Conservation (phyloP, 2,329 filamentous ascomycete genomes). For the Fusarium setosum region DNA sequence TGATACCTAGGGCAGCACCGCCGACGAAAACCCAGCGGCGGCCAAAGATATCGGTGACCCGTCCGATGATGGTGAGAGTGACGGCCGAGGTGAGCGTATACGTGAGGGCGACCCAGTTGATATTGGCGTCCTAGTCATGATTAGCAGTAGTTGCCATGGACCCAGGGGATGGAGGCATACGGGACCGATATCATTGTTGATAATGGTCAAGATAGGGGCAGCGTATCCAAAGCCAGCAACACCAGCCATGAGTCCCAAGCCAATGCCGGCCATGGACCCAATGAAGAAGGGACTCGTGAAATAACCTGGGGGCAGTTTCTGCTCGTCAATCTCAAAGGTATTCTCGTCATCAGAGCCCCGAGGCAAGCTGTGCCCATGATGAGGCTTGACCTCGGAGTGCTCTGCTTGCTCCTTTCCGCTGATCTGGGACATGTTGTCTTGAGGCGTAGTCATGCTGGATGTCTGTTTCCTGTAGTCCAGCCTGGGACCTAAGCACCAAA, state of each 20-base stretch:
- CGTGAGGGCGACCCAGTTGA: conserved; percentile 45
- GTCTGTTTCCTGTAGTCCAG: no score
- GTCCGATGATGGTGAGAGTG: conserved; percentile 41
- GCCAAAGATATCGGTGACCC: conserved; percentile 44
- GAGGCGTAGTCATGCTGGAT: neutral
- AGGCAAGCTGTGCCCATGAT: neutral
- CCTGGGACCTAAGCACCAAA: no score
- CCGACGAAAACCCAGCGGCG: conserved; percentile 44
- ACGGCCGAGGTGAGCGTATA: conserved; percentile 46
- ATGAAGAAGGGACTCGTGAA: conserved; percentile 43
- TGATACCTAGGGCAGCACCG: conserved; percentile 46
- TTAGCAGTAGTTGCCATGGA: neutral
- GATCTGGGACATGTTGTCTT: conserved; percentile 9
- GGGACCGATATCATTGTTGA: conserved; percentile 35
- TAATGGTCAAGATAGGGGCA: conserved; percentile 33
- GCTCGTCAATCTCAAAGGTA: conserved; percentile 32
- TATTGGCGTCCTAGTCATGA: conserved; percentile 33
- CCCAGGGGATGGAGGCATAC: conserved; percentile 1
- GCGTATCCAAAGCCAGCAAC: conserved; percentile 44
- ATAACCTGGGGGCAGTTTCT: conserved; percentile 37
- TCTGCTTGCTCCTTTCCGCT: conserved; percentile 17
- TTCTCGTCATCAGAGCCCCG: conserved; percentile 21
- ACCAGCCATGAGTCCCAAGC: conserved; percentile 42
- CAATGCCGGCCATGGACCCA: conserved; percentile 40
- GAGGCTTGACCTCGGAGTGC: neutral